phyloP scores from a whole-genome alignment of 768 basidiomycete species.

The Pilatotrama ljubarskyi region DNA sequence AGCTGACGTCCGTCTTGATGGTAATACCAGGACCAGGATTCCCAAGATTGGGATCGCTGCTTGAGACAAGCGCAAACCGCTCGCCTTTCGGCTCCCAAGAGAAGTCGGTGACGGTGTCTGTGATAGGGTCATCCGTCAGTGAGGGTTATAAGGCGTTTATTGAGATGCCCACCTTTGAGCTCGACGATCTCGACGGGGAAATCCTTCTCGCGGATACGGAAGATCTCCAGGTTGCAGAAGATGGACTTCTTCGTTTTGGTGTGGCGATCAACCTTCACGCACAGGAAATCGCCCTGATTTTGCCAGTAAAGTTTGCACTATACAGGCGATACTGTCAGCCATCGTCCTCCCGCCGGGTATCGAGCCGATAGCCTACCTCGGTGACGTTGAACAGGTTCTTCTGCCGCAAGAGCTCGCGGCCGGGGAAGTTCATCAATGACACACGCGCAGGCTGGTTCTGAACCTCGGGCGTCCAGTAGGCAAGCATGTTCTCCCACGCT shows the following conservation, averaged over 20 bases:
- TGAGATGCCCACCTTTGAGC: constrained; percentile 70
- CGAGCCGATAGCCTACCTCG: constrained; percentile 59
- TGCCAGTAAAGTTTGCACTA: constrained; percentile 99
- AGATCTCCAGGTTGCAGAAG: constrained; percentile 97
- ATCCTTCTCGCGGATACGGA: constrained; percentile 96
- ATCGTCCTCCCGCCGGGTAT: not conserved
- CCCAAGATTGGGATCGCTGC: constrained; percentile 89
- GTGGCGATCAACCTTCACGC: constrained; percentile 98
- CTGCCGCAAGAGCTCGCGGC: constrained; percentile 77
- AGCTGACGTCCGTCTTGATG: constrained; percentile 95
- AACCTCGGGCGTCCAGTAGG: constrained; percentile 97
- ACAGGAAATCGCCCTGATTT: constrained; percentile 96
- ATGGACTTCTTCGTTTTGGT: constrained; percentile 98
- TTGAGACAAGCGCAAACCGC: constrained; percentile 94
- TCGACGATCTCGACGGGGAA: constrained; percentile 97
- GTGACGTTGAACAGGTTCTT: constrained; percentile 99
- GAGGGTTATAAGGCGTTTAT: not conserved
- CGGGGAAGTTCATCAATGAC: constrained; percentile 88
- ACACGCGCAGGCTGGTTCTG: constrained; percentile 96
- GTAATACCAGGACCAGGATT: constrained; percentile 88
- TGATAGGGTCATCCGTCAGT: not conserved
- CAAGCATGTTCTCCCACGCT: constrained; percentile 86
- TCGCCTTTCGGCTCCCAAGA: constrained; percentile 99
- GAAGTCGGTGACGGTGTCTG: constrained; percentile 93
- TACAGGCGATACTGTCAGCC: not conserved